Conservation (phyloP, 441 rosid species). For the Pelargonium myrrhifolium region DNA sequence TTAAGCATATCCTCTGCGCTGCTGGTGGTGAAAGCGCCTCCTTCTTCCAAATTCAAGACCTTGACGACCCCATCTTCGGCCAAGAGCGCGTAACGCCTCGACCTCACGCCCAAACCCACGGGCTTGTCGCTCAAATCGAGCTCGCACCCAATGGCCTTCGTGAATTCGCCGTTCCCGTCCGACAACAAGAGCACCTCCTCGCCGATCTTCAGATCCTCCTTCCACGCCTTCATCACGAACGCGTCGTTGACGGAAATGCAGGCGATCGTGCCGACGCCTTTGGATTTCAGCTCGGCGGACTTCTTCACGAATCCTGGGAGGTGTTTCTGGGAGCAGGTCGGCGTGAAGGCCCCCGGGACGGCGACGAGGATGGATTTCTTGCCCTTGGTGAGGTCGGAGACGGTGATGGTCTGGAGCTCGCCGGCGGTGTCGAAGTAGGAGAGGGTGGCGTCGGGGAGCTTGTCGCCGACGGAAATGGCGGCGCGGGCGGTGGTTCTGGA, state of each 20-base stretch:
- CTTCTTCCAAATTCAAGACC: constrained; percentile 75
- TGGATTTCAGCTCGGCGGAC: constrained; percentile 61
- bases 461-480: constrained; percentile 61
- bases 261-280: constrained; percentile 65
- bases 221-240: constrained; percentile 79
- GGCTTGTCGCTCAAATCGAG: constrained; percentile 76
- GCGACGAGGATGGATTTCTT: constrained; percentile 75
- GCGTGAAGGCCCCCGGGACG: constrained; percentile 86
- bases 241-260: constrained; percentile 79
- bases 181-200: constrained; percentile 65
- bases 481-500: constrained; percentile 35
- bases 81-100: constrained; percentile 66
- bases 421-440: constrained; percentile 63
- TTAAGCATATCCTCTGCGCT: constrained; percentile 82
- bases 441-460: constrained; percentile 68
- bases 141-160: constrained; percentile 65
- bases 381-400: constrained; percentile 60
- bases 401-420: constrained; percentile 64
- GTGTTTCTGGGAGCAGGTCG: constrained; percentile 87
- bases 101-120: constrained; percentile 69
- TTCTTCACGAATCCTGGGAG: constrained; percentile 83
- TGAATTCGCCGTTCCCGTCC: constrained; percentile 70
- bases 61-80: constrained; percentile 82
- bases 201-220: constrained; percentile 52
- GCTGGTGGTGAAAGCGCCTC: constrained; percentile 74